Base-by-base conservation (phyloP, 306 rosid genomes). In the Pyrus communis region DNA sequence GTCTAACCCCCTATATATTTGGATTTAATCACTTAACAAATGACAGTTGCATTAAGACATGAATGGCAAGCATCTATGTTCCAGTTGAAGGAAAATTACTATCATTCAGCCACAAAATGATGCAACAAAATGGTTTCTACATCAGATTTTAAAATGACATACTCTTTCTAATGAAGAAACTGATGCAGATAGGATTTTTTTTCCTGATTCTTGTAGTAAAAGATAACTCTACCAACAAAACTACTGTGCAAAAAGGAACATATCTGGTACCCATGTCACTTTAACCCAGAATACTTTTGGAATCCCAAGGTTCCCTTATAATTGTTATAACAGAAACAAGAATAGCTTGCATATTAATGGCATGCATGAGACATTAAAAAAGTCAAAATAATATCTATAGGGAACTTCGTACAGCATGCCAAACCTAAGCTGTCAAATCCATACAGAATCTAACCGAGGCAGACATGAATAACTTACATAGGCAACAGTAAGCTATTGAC, bases 401-500 rank as follows among this genome's bases (percentile, higher is more conserved):
- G 19, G 22, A 75, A 49, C 57, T 13, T 23, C 30, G 45, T 52
- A 38, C 45, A 25, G 19, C 14, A 18, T 35, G 10, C 11, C 11
- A 65, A 75, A 72, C 38, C 45, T 65, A 35, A 15, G 9, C 74
- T 55, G 70, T 51, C 49, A 67, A 75, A 65, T 69, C 46, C 31
- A 42, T 55, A 42, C 13, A 77, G 65, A 83, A 49, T 79, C 14
- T 22, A 72, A 52, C 43, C 15, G 14, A 60, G 77, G 62, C 58
- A 76, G n/a, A 72, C 18, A 55, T 52, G 67, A 61, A 77, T 63
- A 57, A 83, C 97, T 82, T 88, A 95, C 97, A 79, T 59, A 90
- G 79, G 91, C 99, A 92, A 86, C 99, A 92, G 46, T 69, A 62
- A 74, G 86, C 82, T 79, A 95, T 49, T 73, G 99, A 84, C 85